phyloP scores from a whole-genome alignment of 352 stramenopile genomes.

The Phytophthora hybrid region DNA sequence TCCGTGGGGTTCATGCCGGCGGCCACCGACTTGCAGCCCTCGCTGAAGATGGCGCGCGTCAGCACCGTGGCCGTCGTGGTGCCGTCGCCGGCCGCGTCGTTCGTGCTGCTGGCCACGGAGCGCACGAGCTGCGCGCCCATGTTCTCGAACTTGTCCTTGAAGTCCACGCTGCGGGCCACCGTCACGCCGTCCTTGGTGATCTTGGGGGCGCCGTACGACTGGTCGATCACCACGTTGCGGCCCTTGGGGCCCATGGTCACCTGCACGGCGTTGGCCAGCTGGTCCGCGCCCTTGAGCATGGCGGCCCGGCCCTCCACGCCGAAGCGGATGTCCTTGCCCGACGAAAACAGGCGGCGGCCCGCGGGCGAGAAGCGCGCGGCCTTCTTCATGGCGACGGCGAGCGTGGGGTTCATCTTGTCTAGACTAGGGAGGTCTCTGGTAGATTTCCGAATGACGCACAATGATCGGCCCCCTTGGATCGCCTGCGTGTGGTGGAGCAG shows the following conservation, averaged over 20 bases:
- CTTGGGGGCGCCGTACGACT: constrained; percentile 90
- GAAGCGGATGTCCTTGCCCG: constrained; percentile 99
- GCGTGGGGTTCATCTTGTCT: constrained; percentile 75
- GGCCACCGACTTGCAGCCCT: constrained; percentile 99
- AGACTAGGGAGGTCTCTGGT: constrained; percentile 13
- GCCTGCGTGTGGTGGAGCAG: constrained; percentile 24
- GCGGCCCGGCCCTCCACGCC: constrained; percentile 96
- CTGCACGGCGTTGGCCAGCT: constrained; percentile 99
- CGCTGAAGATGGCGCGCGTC: constrained; percentile 98
- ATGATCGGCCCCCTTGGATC: constrained; percentile 6
- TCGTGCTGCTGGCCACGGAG: constrained; percentile 97
- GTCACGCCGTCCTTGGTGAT: constrained; percentile 88
- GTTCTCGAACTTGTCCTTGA: constrained; percentile 86
- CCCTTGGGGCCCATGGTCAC: constrained; percentile 99
- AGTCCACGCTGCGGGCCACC: constrained; percentile 79
- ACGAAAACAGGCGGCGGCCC: constrained; percentile 81
- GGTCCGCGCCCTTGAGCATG: constrained; percentile 99
- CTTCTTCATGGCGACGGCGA: constrained; percentile 75
- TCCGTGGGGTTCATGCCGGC: constrained; percentile 99
- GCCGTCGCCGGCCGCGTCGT: constrained; percentile 99
- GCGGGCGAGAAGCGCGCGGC: constrained; percentile 45
- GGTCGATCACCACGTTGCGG: constrained; percentile 99
- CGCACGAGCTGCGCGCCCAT: constrained; percentile 76
- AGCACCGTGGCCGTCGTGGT: constrained; percentile 99
- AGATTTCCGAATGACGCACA: constrained; percentile 47